Conservation (phyloP, 2,329 filamentous ascomycete species). For the Cadophora gregata region DNA sequence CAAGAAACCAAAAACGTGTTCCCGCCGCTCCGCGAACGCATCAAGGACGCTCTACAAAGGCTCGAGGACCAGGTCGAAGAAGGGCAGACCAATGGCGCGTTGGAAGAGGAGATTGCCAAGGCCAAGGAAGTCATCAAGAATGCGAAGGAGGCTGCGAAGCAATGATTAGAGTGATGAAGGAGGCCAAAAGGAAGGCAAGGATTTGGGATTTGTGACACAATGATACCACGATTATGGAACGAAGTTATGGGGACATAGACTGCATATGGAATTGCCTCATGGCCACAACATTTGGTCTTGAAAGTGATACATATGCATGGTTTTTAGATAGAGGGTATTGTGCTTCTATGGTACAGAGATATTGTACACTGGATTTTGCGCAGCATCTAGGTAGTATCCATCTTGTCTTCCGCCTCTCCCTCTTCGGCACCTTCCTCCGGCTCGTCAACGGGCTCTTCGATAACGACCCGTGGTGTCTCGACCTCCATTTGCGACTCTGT, state of each 20-base stretch:
- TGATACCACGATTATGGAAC: conserved; percentile 26
- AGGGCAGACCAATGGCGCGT: conserved; percentile 54
- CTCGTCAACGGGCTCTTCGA: conserved; percentile 52
- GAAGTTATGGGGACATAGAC: conserved; percentile 1
- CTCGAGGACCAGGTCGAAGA: conserved; percentile 78
- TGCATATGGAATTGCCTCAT: neutral
- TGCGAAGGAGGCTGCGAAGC: conserved; percentile 51
- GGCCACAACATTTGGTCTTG: neutral
- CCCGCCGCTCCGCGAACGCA: conserved; percentile 71
- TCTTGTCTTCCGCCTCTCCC: conserved; percentile 57
- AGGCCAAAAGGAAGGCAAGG: neutral
- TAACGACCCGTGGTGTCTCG: conserved; percentile 55
- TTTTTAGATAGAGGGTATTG: conserved; percentile 36
- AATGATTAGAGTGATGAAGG: conserved; percentile 9
- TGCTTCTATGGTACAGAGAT: conserved; percentile 41
- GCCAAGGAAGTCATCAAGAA: conserved; percentile 53
- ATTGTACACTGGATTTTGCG: conserved; percentile 26
- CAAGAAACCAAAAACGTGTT: conserved; percentile 89
- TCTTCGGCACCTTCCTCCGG: conserved; percentile 40
- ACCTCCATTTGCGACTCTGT: conserved; percentile 28
- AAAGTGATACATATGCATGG: conserved; percentile 20
- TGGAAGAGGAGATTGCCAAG: conserved; percentile 55
- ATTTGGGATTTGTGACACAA: conserved; percentile 16
- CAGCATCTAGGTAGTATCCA: conserved; percentile 63
- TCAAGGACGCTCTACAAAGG: conserved; percentile 72